These are phyloP conservation scores for Claviceps citrina DNA, from an alignment of 2,329 filamentous ascomycete genomes.

Conservation along the genomic window DNA sequence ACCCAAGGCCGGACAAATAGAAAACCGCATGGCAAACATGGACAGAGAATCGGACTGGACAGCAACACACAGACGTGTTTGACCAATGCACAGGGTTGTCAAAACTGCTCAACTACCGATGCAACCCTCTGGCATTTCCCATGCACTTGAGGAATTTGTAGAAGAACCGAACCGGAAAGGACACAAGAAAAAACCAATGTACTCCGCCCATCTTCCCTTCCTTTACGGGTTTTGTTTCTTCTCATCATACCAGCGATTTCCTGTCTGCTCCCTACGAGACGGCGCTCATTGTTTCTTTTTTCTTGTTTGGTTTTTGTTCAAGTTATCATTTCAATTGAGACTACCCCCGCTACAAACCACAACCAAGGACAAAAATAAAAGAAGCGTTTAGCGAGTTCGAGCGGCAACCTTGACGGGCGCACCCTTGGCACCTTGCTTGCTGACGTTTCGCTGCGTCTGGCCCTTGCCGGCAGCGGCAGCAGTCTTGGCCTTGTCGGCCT, in stretches of 20 bases:
- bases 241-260: background rate
- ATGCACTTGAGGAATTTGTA: constrained; percentile 25
- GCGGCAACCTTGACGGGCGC: constrained; percentile 70
- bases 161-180: constrained; percentile 26
- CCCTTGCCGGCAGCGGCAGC: constrained; percentile 62
- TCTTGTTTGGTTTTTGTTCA: too few relatives aligned
- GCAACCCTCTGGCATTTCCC: constrained; percentile 27
- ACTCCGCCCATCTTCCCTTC: constrained; percentile 21
- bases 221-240: constrained; percentile 12
- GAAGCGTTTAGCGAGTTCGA: constrained; percentile 54
- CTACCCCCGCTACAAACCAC: background rate
- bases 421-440: constrained; percentile 97
- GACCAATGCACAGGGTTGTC: constrained; percentile 10
- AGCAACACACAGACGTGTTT: background rate
- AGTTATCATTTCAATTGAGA: background rate
- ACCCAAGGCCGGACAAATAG: background rate
- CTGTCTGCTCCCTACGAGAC: background rate
- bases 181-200: constrained; percentile 26
- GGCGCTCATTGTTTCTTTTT: background rate
- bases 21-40: background rate
- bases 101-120: constrained; percentile 28
- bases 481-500: constrained; percentile 96
- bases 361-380: constrained; percentile 1
- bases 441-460: constrained; percentile 63
- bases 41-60: background rate